Evolutionary conservation across 257 asterid genomes (phyloP), one percentile per base, ranked within the genome.

Genomic region (Buddleja alternifolia): DNA sequence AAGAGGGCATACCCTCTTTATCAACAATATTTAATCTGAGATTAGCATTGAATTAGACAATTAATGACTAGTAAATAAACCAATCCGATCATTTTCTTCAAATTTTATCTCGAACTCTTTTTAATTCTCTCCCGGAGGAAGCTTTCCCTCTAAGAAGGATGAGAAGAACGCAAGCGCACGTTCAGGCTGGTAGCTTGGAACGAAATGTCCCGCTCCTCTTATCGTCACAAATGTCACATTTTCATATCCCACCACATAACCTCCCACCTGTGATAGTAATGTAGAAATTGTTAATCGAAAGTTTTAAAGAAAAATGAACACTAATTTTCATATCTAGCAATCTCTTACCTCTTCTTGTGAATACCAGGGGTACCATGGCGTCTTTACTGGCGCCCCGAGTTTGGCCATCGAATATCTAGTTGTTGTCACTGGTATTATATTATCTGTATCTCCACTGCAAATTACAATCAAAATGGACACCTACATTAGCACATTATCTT

Each of bases 361-460:
- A 72, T 82, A 77, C 95, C 91, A 87, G 0, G 89, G 88, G 39
- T 77, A 79, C 89, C 92, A 88, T 39, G 86, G 77, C 16, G 76
- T 83, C 61, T 76, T 77, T 1, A 82, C 78, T 0, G 80, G 57
- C 20, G 80, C 21, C 10, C 74, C 82, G 0, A 88, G 74, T 55
- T 88, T 85, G 10, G 72, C 44, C 74, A 88, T 66, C 0, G 86
- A 85, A 61, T 86, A 86, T 45, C 75, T 74, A 52, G 87, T 86
- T 8, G 90, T 52, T 1, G 90, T 88, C 63, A 88, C 89, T 12
- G 96, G 79, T 11, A 86, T 52, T 64, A 66, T 66, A 51, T 68
- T 65, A 60, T 86, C 90, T 11, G 81, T 77, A 60, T 88, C 96
- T 67, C 89, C 90, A 42, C 95, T 88, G 86, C 84, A 61, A 39